Evolutionary conservation across 176 grass and related monocot species (phyloP).

Genomic region (Thinopyrum elongatum): DNA sequence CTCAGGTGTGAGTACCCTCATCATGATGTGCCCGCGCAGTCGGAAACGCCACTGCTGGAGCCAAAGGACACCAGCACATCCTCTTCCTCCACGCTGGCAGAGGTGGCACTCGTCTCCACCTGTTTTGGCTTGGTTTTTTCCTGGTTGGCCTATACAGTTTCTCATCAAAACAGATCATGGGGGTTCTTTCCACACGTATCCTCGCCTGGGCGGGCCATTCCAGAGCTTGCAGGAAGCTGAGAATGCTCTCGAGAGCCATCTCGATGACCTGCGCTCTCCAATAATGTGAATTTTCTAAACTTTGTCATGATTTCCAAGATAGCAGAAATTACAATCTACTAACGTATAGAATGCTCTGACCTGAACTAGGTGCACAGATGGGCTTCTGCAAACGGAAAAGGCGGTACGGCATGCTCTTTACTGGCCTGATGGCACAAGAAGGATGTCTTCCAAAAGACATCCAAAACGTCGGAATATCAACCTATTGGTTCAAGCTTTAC

Average conservation of each 20-base stretch:
- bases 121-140: not conserved
- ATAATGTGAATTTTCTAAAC: not conserved
- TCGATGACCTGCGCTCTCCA: not conserved
- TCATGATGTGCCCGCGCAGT: too few relatives aligned
- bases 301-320: not conserved
- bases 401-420: not conserved
- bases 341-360: not conserved
- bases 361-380: not conserved
- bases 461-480: not conserved
- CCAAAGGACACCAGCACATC: not conserved
- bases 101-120: not conserved
- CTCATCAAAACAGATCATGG: not conserved
- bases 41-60: too few relatives aligned
- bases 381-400: not conserved
- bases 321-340: not conserved
- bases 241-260: not conserved
- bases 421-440: not conserved
- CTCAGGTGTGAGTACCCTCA: too few relatives aligned
- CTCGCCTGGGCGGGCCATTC: not conserved
- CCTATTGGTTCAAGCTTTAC: not conserved
- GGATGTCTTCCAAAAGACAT: not conserved
- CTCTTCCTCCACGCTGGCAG: not conserved
- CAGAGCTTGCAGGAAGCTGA: not conserved
- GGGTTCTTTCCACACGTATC: not conserved
- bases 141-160: not conserved